Conservation (phyloP, 306 rosid species). For the Cucumis cinereus region DNA sequence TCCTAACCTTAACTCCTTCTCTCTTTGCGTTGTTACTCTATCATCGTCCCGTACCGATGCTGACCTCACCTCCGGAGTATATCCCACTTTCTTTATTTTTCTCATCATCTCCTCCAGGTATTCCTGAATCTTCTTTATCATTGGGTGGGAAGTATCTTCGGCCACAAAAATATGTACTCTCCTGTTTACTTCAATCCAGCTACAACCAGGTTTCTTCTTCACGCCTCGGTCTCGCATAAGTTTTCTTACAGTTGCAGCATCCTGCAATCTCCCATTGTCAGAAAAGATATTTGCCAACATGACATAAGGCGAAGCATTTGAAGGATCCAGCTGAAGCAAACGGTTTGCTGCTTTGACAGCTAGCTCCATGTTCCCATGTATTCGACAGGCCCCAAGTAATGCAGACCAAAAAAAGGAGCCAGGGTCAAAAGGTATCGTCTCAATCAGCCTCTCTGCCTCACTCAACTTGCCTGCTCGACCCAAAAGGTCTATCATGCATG, state of each 20-base stretch:
- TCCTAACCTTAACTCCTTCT: conserved; percentile 37
- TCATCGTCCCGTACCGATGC: conserved; percentile 46
- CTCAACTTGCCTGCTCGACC: conserved; percentile 3
- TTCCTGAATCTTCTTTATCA: conserved; percentile 47
- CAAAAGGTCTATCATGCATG: conserved; percentile 1
- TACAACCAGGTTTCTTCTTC: conserved; percentile 6
- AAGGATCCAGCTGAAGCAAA: conserved; percentile 50
- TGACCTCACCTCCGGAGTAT: conserved; percentile 53
- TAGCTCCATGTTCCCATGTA: conserved; percentile 64
- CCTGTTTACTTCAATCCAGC: neutral
- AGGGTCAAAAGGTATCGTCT: conserved; percentile 58
- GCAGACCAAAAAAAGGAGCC: conserved; percentile 67
- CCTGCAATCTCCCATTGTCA: conserved; percentile 1
- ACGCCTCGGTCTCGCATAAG: neutral
- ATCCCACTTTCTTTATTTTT: conserved; percentile 56
- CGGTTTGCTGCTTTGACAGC: conserved; percentile 61
- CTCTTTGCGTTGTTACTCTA: conserved; percentile 5
- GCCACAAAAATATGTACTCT: conserved; percentile 1
- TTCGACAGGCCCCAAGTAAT: conserved; percentile 73
- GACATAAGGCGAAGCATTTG: conserved; percentile 54
- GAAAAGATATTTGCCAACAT: conserved; percentile 6
- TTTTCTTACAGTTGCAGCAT: neutral
- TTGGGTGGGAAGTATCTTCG: conserved; percentile 55
- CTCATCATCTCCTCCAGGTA: conserved; percentile 47
- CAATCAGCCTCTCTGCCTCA: conserved; percentile 19